These are phyloP conservation scores for Zygosaccharomyces lentus DNA, from an alignment of 805 yeast genomes.

Conservation along the genomic window DNA sequence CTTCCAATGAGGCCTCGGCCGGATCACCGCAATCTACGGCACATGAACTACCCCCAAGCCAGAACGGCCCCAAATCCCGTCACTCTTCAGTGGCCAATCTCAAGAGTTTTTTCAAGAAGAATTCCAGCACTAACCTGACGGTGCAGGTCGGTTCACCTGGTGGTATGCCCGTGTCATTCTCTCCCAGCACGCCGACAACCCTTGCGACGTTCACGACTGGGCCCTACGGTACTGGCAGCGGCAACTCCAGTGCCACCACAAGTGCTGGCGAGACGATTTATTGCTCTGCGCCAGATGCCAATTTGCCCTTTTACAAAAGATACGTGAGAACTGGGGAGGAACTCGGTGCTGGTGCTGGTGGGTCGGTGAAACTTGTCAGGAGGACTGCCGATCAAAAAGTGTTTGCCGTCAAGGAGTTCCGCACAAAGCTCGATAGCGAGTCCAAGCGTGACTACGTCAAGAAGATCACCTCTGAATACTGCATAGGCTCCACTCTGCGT, in stretches of 20 bases:
- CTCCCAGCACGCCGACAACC: slow-evolving; percentile 12
- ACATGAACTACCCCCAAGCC: slow-evolving; percentile 36
- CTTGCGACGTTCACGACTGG: slow-evolving; percentile 10
- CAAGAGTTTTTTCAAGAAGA: slow-evolving; percentile 63
- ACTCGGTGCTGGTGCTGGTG: slow-evolving; percentile 95
- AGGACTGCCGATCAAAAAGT: slow-evolving; percentile 62
- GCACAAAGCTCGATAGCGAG: slow-evolving; percentile 70
- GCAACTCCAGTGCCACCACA: slow-evolving; percentile 10
- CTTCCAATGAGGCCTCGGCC: slow-evolving; percentile 23
- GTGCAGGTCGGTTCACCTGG: slow-evolving; percentile 25
- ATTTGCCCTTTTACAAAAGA: slow-evolving; percentile 62
- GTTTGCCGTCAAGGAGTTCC: slow-evolving; percentile 90
- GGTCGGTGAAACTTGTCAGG: slow-evolving; percentile 72
- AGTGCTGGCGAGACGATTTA: slow-evolving; percentile 35
- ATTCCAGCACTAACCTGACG: slow-evolving; percentile 18
- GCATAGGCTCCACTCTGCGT: slow-evolving; percentile 85
- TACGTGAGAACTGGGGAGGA: slow-evolving; percentile 81
- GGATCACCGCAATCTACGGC: slow-evolving; percentile 31
- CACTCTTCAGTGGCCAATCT: slow-evolving; percentile 79
- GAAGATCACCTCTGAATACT: slow-evolving; percentile 89
- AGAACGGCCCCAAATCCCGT: slow-evolving; percentile 43
- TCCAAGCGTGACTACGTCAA: slow-evolving; percentile 81
- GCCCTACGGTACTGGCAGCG: slow-evolving; percentile 2
- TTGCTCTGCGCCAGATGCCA: slow-evolving; percentile 38
- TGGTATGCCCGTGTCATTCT: slow-evolving; percentile 15